phyloP scores from a whole-genome alignment of 2,329 filamentous ascomycete genomes.

The Plectosphaerella sp. region DNA sequence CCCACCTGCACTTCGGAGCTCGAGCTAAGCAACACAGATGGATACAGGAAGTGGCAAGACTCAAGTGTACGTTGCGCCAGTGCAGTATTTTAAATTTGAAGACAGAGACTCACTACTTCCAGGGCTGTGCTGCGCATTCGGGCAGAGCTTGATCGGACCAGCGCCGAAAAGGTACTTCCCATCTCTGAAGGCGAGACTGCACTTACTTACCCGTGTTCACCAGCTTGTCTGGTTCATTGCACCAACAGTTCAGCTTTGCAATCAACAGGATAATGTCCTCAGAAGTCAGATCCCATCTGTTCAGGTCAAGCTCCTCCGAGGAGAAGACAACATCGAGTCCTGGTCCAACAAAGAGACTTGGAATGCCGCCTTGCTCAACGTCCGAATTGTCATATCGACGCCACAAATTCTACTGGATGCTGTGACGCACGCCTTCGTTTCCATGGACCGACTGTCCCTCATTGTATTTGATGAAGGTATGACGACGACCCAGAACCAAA shows the following conservation, averaged over 20 bases:
- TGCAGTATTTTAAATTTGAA: background rate
- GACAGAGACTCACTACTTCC: constrained; percentile 13
- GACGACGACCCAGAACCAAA: too few species aligned
- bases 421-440: constrained; percentile 69
- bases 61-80: constrained; percentile 55
- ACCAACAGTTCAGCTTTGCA: constrained; percentile 63
- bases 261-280: constrained; percentile 62
- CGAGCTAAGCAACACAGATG: constrained; percentile 48
- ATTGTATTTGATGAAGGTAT: constrained; percentile 81
- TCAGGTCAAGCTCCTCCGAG: constrained; percentile 59
- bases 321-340: constrained; percentile 64
- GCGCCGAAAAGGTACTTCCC: constrained; percentile 41
- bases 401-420: constrained; percentile 72
- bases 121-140: constrained; percentile 66
- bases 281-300: constrained; percentile 54
- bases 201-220: constrained; percentile 8
- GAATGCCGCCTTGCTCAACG: constrained; percentile 59
- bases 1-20: background rate
- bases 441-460: constrained; percentile 57
- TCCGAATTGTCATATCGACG: constrained; percentile 73
- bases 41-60: constrained; percentile 78
- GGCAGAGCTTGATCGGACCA: constrained; percentile 53
- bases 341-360: constrained; percentile 68
- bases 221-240: constrained; percentile 70
- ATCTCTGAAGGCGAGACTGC: background rate